Evolutionary conservation across 345 rosid species (phyloP), one percentile per base, ranked within the genome.

Genomic region (Excoecaria agallocha): DNA sequence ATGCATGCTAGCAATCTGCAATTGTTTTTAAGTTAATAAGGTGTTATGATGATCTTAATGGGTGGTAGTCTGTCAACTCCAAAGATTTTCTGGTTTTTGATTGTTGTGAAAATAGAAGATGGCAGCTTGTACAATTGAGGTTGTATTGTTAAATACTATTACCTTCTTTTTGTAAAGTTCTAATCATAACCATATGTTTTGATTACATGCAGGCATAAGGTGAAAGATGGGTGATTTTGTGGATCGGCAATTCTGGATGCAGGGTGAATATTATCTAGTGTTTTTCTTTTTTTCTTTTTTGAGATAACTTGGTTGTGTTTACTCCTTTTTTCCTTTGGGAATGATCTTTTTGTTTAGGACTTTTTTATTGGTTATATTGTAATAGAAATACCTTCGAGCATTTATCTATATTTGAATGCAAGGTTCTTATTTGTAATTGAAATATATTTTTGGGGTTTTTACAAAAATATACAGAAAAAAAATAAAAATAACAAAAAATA

Each of bases 251-350:
- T 79, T 83, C 91, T 86, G 87, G 91, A 85, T 82, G 89, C 87
- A 84, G 89, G 85, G 84, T 81, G 85, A 84, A 81, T 85, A 81
- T 87, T 85, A 82, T 85, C 91, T 79, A 81, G 76, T 70, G 65
- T 68, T 49, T 69, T 45, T 66, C 16, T 55, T n/a, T n/a, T n/a
- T n/a, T n/a, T n/a, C n/a, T n/a, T n/a, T n/a, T n/a, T n/a, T n/a
- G n/a, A n/a, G n/a, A n/a, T 63, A 72, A 58, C 70, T 71, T 78
- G 69, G 61, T 75, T 80, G 79, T 71, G 65, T 41, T 30, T 46
- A 39, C 60, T 5, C 65, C 38, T 41, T 30, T 30, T 1, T 61
- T 5, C 65, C 38, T 41, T 30, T 30, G 30, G 30, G 67, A 12
- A 69, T 67, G 76, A 70, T 49, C 39, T 64, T 75, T 37, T 17